A percentile compares a stretch with the other conserved stretches of the same genome.
These are phyloP conservation scores for Platismatia glauca DNA, from an alignment of 495 filamentous ascomycete genomes.

Conservation along the genomic window DNA sequence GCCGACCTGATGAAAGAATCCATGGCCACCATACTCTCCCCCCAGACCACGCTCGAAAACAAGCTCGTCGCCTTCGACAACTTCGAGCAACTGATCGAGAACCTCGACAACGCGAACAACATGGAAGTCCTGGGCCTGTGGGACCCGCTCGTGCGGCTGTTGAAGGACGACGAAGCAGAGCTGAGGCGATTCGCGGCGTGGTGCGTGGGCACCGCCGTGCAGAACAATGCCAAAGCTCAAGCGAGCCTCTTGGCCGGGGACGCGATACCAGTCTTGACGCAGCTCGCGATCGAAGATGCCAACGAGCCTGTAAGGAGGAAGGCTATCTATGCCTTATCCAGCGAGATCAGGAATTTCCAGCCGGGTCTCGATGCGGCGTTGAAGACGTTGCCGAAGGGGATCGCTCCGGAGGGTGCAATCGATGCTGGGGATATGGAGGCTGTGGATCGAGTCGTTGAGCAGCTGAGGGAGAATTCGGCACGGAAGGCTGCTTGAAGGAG, in stretches of 20 bases:
- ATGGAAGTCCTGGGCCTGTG: slow-evolving; percentile 68
- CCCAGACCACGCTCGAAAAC: slow-evolving; percentile 60
- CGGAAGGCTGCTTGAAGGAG: slow-evolving; percentile 15
- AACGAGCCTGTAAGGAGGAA: slow-evolving; percentile 69
- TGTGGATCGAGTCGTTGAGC: slow-evolving; percentile 63
- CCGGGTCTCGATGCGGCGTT: slow-evolving; percentile 55
- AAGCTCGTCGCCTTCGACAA: slow-evolving; percentile 90
- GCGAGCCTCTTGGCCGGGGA: slow-evolving; percentile 65
- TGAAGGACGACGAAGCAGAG: slow-evolving; percentile 58
- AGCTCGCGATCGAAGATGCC: slow-evolving; percentile 50
- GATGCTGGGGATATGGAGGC: slow-evolving; percentile 80
- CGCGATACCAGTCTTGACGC: slow-evolving; percentile 58
- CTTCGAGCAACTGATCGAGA: slow-evolving; percentile 86
- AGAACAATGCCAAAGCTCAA: slow-evolving; percentile 84
- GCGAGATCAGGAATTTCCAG: slow-evolving; percentile 76
- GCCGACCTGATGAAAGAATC: slow-evolving; percentile 80
- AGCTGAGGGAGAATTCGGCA: slow-evolving; percentile 47
- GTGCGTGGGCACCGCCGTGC: slow-evolving; percentile 89
- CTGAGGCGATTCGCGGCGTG: slow-evolving; percentile 77
- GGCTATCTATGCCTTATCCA: slow-evolving; percentile 78
- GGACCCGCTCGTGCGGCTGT: slow-evolving; percentile 62
- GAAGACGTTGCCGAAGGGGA: slow-evolving; percentile 54
- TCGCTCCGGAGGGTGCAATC: slow-evolving; percentile 46
- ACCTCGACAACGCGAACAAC: slow-evolving; percentile 92
- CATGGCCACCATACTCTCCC: slow-evolving; percentile 60